These are phyloP conservation scores for Strobilomyces dryophilus DNA, from an alignment of 768 basidiomycete species.

Conservation along the genomic window DNA sequence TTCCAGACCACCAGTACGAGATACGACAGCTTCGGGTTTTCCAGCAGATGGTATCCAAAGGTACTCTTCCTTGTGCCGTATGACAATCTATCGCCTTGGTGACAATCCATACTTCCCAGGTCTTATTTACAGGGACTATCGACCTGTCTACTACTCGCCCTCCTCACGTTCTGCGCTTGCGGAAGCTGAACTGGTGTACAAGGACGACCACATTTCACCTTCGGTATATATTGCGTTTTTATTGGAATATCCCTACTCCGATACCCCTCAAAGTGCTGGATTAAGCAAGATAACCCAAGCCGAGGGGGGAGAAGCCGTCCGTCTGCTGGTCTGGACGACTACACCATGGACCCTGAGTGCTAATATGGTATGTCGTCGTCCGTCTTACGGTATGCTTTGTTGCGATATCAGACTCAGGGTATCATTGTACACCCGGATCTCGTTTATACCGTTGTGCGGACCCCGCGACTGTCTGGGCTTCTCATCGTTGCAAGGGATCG, in stretches of 20 bases:
- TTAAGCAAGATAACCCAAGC: conserved; percentile 24
- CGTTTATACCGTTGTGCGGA: conserved; percentile 53
- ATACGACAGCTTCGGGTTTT: conserved; percentile 85
- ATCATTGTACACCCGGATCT: conserved; percentile 80
- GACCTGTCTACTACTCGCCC: conserved; percentile 93
- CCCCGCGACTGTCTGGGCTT: conserved; percentile 24
- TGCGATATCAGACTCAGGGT: conserved; percentile 46
- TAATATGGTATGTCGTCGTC: conserved; percentile 69
- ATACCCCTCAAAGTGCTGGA: conserved; percentile 11
- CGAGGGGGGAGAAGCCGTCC: conserved; percentile 35
- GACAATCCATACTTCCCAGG: conserved; percentile 37
- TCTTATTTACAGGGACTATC: conserved; percentile 79
- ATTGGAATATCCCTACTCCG: conserved; percentile 36
- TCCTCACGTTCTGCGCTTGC: conserved; percentile 92
- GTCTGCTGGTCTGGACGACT: conserved; percentile 90
- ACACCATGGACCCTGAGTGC: conserved; percentile 97
- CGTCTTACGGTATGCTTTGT: background rate
- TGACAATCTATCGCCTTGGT: background rate
- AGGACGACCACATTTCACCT: conserved; percentile 82
- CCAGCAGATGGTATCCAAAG: conserved; percentile 82
- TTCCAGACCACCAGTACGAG: conserved; percentile 78
- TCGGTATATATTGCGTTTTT: conserved; percentile 84
- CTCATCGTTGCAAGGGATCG: conserved; percentile 53
- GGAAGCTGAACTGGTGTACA: conserved; percentile 90
- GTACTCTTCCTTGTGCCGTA: conserved; percentile 31